Percentiles rank a stretch among this genome's conserved stretches.
These are phyloP conservation scores for Pisolithus microcarpus DNA, from an alignment of 768 basidiomycete species.

Conservation along the genomic window DNA sequence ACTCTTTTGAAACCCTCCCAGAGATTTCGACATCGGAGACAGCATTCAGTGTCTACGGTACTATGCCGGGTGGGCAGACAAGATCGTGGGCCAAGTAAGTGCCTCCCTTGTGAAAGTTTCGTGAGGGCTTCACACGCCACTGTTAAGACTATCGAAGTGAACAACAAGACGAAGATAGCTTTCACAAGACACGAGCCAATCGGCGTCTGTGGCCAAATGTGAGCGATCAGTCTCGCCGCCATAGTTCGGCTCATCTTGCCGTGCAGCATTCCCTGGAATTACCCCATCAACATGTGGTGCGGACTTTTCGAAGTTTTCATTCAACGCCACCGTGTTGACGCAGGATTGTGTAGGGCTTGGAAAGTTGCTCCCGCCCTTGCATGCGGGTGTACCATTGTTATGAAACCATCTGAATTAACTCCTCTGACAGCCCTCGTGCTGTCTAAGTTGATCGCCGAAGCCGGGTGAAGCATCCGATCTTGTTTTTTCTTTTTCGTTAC, in stretches of 20 bases:
- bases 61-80: conserved; percentile 96
- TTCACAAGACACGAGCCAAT: conserved; percentile 87
- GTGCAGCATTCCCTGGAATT: conserved; percentile 85
- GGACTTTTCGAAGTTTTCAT: background rate
- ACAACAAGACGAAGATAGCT: conserved; percentile 73
- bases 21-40: conserved; percentile 78
- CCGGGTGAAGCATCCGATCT: conserved; percentile 48
- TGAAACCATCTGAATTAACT: conserved; percentile 90
- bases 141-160: conserved; percentile 65
- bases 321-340: background rate
- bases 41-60: conserved; percentile 75
- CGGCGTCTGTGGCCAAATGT: conserved; percentile 95
- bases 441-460: conserved; percentile 73
- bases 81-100: conserved; percentile 75
- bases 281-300: conserved; percentile 82
- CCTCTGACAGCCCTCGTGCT: conserved; percentile 80
- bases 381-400: conserved; percentile 85
- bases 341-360: conserved; percentile 53
- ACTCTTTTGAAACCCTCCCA: conserved; percentile 20
- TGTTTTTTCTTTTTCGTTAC: conserved; percentile 4
- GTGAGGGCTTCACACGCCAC: conserved; percentile 3
- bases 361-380: conserved; percentile 92
- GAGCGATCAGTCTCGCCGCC: conserved; percentile 7
- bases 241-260: conserved; percentile 2
- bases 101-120: background rate